These are phyloP conservation scores for Cyberlindnera xylosilytica DNA, from an alignment of 805 yeast species.

Conservation along the genomic window DNA sequence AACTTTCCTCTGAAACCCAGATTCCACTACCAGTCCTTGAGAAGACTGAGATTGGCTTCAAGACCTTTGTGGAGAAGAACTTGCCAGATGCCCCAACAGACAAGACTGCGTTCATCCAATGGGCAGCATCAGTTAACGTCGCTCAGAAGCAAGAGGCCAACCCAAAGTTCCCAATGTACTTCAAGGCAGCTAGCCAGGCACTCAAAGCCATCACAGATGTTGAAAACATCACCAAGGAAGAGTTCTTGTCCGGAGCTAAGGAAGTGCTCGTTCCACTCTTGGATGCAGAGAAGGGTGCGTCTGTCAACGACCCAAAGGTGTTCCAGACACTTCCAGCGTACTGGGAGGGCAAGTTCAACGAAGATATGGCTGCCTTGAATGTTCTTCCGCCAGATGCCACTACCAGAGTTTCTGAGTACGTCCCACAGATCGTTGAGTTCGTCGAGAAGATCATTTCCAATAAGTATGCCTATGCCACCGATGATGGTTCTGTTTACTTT, in stretches of 20 bases:
- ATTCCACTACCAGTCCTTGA: constrained; percentile 34
- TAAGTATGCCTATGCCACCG: constrained; percentile 81
- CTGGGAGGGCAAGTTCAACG: constrained; percentile 85
- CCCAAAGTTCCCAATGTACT: constrained; percentile 88
- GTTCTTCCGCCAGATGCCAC: constrained; percentile 83
- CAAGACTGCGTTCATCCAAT: constrained; percentile 40
- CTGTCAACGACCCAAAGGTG: constrained; percentile 79
- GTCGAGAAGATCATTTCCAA: constrained; percentile 71
- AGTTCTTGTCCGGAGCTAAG: constrained; percentile 52
- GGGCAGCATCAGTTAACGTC: constrained; percentile 51
- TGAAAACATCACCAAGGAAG: constrained; percentile 27
- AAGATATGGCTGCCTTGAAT: constrained; percentile 81
- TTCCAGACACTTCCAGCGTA: constrained; percentile 79
- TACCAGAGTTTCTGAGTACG: constrained; percentile 92
- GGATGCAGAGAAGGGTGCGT: constrained; percentile 68
- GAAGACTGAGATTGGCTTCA: constrained; percentile 43
- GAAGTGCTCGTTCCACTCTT: constrained; percentile 73
- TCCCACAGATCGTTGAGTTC: constrained; percentile 85
- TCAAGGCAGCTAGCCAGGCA: constrained; percentile 58
- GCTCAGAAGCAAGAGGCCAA: constrained; percentile 47
- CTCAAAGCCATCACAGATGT: constrained; percentile 39
- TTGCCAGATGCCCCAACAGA: constrained; percentile 41
- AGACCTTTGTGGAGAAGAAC: constrained; percentile 49
- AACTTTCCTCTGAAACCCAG: constrained; percentile 25
- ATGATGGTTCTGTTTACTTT: constrained; percentile 94